Evolutionary conservation across 352 stramenopile species (phyloP), one percentile per base, ranked within the genome.

Genomic region (Phytophthora cactorum): DNA sequence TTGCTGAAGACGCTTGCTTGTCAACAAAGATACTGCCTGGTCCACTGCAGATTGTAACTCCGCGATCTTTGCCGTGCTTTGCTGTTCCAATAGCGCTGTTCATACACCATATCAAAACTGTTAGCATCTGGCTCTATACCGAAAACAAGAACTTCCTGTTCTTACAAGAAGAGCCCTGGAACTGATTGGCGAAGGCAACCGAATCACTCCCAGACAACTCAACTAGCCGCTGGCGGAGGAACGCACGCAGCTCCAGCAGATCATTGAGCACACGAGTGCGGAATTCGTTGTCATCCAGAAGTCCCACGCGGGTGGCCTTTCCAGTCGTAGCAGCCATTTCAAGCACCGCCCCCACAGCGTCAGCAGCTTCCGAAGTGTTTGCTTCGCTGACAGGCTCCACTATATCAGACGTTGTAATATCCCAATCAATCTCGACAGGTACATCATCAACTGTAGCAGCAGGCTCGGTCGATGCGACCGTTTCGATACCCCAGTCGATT

Each of bases 401-500:
- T 5, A 79, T 64, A 28, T 90, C 74, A 12, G 70, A 73, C 7
- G 63, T 81, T n/a, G 83, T 79, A 43, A 92, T 91, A 49, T 90
- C 82, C 86, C 86, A 93, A 66, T 92, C 82, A 39, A 93, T 93
- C 28, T 89, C 84, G 17, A 84, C 74, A 22, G 83, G 70, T 1
- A 58, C 44, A 38, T 88, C 68, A 9, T 75, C 29, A 52, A 59
- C 59, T 52, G 60, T 28, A 57, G 50, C 64, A 51, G 39, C 51
- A 44, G 63, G 52, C 5, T 75, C 70, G 7, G 50, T 57, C 1
- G 68, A 62, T 8, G 45, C 52, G 8, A 82, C 65, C 0, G 75
- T 81, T 67, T 88, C 80, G 29, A 90, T 92, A 12, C 79, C 81
- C 83, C 83, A 92, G 60, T 92, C 84, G 57, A 91, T 92, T 41